Conservation (phyloP, 2,329 filamentous ascomycete species). For the Xylaria digitata region DNA sequence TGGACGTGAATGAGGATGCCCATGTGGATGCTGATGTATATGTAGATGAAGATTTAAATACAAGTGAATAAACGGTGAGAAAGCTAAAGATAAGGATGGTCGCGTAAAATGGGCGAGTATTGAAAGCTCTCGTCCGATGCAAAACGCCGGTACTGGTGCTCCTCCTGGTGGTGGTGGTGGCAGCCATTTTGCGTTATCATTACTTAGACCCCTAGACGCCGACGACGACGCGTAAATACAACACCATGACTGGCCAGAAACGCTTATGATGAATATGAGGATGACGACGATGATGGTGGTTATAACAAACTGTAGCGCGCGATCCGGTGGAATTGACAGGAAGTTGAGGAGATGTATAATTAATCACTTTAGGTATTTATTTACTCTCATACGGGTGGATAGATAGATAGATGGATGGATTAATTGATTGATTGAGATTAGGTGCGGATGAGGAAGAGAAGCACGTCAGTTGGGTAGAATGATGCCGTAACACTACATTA, state of each 20-base stretch:
- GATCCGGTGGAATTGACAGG: background rate
- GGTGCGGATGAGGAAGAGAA: background rate
- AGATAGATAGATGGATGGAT: background rate
- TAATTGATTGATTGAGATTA: background rate
- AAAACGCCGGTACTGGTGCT: background rate
- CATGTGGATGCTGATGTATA: constrained; percentile 12
- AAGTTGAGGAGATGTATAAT: background rate
- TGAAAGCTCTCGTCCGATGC: constrained; percentile 52
- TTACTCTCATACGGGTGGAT: background rate
- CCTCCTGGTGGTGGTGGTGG: constrained; percentile 5
- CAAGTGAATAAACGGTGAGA: constrained; percentile 59
- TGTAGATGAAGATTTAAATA: constrained; percentile 40
- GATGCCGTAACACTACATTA: constrained; percentile 6
- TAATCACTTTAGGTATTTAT: no score
- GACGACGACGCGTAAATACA: constrained; percentile 13
- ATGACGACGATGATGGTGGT: background rate
- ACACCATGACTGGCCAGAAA: constrained; percentile 16
- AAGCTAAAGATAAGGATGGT: constrained; percentile 60
- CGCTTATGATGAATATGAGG: background rate
- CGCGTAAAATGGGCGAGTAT: constrained; percentile 62
- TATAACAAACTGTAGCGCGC: background rate
- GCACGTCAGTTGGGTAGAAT: background rate
- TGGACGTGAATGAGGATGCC: constrained; percentile 3
- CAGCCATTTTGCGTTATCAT: constrained; percentile 27
- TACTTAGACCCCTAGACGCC: constrained; percentile 1